These are phyloP conservation scores for Xylaria digitata DNA, from an alignment of 2,329 filamentous ascomycete species.

Conservation along the genomic window DNA sequence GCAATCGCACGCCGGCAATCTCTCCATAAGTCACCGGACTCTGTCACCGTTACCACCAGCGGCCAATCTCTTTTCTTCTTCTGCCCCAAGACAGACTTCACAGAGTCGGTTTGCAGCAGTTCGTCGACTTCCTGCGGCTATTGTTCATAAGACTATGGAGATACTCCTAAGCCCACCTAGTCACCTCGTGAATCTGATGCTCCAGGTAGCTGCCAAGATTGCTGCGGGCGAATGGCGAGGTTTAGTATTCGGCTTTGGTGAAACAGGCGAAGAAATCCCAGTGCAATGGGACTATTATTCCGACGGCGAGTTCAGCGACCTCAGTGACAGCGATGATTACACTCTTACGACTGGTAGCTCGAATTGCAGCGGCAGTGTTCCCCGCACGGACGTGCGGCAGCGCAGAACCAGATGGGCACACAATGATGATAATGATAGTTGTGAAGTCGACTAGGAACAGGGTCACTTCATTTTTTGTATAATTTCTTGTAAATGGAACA, in stretches of 20 bases:
- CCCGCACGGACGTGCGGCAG: slow-evolving; percentile 24
- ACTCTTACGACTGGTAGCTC: slow-evolving; percentile 38
- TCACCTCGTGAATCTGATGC: slow-evolving; percentile 80
- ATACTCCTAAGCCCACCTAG: slow-evolving; percentile 84
- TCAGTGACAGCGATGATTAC: slow-evolving; percentile 64
- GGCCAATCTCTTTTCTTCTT: slow-evolving; percentile 72
- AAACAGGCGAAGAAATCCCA: slow-evolving; percentile 64
- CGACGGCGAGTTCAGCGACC: slow-evolving; percentile 66
- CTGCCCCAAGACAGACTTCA: slow-evolving; percentile 54
- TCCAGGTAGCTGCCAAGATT: slow-evolving; percentile 83
- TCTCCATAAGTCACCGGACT: slow-evolving; percentile 65
- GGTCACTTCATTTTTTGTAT: slow-evolving; percentile 5
- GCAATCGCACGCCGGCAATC: slow-evolving; percentile 64
- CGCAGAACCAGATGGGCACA: slow-evolving; percentile 27
- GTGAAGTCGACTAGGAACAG: slow-evolving; percentile 51
- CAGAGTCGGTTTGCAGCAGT: slow-evolving; percentile 57
- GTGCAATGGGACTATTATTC: slow-evolving; percentile 72
- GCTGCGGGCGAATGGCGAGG: slow-evolving; percentile 72
- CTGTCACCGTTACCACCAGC: slow-evolving; percentile 76
- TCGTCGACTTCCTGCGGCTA: slow-evolving; percentile 67
- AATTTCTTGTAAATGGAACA: slow-evolving; percentile 26
- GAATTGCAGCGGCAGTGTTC: slow-evolving; percentile 38
- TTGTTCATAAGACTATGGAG: slow-evolving; percentile 81
- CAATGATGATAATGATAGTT: slow-evolving; percentile 45
- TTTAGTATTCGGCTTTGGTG: slow-evolving; percentile 65